Evolutionary conservation across 2,329 filamentous ascomycete species (phyloP).

Genomic region (Uncinocarpus reesii): DNA sequence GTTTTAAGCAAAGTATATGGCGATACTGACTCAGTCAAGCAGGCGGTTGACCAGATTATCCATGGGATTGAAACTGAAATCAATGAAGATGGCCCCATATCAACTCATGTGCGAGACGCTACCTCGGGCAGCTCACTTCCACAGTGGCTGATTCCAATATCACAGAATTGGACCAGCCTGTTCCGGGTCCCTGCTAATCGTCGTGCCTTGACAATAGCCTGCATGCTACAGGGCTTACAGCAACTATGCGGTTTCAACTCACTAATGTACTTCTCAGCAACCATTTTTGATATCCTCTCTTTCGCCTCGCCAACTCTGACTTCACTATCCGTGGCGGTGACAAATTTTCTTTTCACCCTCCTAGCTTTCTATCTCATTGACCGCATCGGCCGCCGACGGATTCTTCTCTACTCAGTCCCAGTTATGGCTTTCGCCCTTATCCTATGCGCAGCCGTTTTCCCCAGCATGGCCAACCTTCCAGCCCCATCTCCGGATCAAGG

Average conservation of each 20-base stretch:
- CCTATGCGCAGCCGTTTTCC: constrained; percentile 62
- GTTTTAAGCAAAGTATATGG: constrained; percentile 60
- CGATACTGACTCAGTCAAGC: constrained; percentile 32
- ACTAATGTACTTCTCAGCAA: constrained; percentile 83
- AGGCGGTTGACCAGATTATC: constrained; percentile 51
- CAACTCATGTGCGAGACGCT: constrained; percentile 19
- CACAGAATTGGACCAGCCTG: constrained; percentile 21
- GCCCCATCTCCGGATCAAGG: constrained; percentile 13
- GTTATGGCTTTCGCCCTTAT: constrained; percentile 69
- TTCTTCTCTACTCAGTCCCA: constrained; percentile 72
- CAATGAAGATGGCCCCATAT: constrained; percentile 52
- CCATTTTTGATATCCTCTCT: constrained; percentile 66
- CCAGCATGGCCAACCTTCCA: constrained; percentile 45
- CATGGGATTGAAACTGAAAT: constrained; percentile 64
- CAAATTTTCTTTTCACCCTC: constrained; percentile 73
- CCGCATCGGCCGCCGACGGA: constrained; percentile 64
- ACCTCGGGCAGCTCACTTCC: background rate
- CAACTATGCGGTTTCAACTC: constrained; percentile 87
- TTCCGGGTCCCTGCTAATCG: constrained; percentile 40
- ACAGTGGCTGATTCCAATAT: constrained; percentile 1
- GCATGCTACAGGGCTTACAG: constrained; percentile 75
- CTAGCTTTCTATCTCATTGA: constrained; percentile 68
- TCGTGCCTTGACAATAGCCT: constrained; percentile 72
- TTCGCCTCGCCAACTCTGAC: constrained; percentile 71
- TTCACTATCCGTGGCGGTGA: constrained; percentile 67